phyloP scores from a whole-genome alignment of 768 basidiomycete species.

The Lactarius trivialis region DNA sequence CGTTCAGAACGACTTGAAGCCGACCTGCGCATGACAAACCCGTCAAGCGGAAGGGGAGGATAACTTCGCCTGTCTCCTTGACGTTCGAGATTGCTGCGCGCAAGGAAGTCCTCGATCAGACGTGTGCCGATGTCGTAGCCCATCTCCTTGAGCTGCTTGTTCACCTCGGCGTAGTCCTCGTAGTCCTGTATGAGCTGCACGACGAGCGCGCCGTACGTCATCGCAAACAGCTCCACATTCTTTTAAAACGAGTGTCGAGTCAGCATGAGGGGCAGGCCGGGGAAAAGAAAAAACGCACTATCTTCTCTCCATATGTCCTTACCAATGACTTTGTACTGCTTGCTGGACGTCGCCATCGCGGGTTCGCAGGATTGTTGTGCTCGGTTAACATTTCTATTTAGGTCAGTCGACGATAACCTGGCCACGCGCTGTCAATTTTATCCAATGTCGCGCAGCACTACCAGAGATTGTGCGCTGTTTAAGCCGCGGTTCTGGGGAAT shows the following conservation, averaged over 20 bases:
- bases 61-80: constrained; percentile 89
- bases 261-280: constrained; percentile 4
- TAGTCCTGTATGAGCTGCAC: too few species aligned
- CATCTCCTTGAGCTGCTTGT: constrained; percentile 97
- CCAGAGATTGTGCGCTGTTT: constrained; percentile 62
- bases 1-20: too few species aligned
- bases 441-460: constrained; percentile 52
- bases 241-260: constrained; percentile 27
- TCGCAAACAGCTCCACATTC: constrained; percentile 97
- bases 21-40: constrained; percentile 52
- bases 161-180: too few species aligned
- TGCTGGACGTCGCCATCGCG: too few species aligned
- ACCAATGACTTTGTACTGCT: constrained; percentile 81
- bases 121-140: constrained; percentile 97
- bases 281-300: constrained; percentile 48
- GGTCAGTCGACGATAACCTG: not conserved
- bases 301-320: constrained; percentile 99
- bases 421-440: not conserved
- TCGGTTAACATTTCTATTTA: not conserved
- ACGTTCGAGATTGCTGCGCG: constrained; percentile 86
- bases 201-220: too few species aligned
- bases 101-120: constrained; percentile 95
- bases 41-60: constrained; percentile 31
- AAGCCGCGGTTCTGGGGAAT: not conserved
- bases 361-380: constrained; percentile 14